A percentile compares a stretch with the other conserved stretches of the same genome.
phyloP scores from a whole-genome alignment of 2,329 filamentous ascomycete genomes.

The Ramichloridium luteum region DNA sequence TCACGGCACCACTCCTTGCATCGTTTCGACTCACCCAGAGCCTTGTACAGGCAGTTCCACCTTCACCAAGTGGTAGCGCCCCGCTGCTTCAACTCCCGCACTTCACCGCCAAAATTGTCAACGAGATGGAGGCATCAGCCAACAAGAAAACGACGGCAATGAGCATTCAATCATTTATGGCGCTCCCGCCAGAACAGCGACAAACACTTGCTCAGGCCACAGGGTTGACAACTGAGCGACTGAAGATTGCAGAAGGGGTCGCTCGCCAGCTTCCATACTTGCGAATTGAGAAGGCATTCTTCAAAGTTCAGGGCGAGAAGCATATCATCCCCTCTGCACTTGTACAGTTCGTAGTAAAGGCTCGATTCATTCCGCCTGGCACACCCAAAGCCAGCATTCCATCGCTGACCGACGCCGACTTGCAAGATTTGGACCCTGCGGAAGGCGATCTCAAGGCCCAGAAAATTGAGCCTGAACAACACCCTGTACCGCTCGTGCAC shows the following conservation, averaged over 20 bases:
- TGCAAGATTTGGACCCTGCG: slow-evolving; percentile 83
- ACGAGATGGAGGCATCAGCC: slow-evolving; percentile 47
- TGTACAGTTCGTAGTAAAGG: slow-evolving; percentile 90
- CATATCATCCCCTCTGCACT: slow-evolving; percentile 85
- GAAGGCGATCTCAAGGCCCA: slow-evolving; percentile 81
- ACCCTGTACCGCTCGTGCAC: slow-evolving; percentile 74
- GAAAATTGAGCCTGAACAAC: slow-evolving; percentile 52
- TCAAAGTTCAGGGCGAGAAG: slow-evolving; percentile 94
- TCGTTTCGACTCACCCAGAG: slow-evolving; percentile 75
- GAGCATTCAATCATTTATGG: slow-evolving; percentile 80
- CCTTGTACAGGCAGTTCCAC: slow-evolving; percentile 78
- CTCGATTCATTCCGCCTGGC: slow-evolving; percentile 81
- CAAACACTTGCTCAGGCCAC: slow-evolving; percentile 57
- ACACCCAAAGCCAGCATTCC: slow-evolving; percentile 54
- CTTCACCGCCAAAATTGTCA: slow-evolving; percentile 54
- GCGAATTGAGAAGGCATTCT: slow-evolving; percentile 83
- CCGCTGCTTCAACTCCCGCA: slow-evolving; percentile 86
- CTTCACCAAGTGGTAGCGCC: slow-evolving; percentile 44
- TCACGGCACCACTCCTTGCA: slow-evolving; percentile 66
- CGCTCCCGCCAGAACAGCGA: slow-evolving; percentile 61
- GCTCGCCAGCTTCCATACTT: slow-evolving; percentile 76
- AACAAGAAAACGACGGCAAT: slow-evolving; percentile 52
- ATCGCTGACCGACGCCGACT: slow-evolving; percentile 60
- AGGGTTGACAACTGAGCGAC: slow-evolving; percentile 64
- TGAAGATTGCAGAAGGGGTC: slow-evolving; percentile 60